Conservation (phyloP, 2,329 filamentous ascomycete species). For the Pseudogymnoascus sp. region DNA sequence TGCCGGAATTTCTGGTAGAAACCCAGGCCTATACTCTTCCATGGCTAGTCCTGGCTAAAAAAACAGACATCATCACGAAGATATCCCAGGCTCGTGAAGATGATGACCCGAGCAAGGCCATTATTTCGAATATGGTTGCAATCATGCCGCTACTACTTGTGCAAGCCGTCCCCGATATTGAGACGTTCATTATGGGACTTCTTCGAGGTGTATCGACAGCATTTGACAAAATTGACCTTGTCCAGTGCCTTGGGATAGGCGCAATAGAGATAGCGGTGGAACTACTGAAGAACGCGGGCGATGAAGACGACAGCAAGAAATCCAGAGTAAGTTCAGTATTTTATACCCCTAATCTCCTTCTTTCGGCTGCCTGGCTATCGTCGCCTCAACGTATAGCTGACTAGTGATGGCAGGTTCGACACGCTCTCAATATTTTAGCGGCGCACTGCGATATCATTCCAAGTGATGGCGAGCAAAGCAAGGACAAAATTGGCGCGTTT, state of each 20-base stretch:
- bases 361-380: not conserved
- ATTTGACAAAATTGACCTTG: constrained; percentile 60
- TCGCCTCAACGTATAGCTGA: constrained; percentile 11
- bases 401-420: constrained; percentile 22
- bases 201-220: constrained; percentile 62
- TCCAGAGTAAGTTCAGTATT: constrained; percentile 42
- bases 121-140: constrained; percentile 49
- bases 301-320: constrained; percentile 52
- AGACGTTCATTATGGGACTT: constrained; percentile 60
- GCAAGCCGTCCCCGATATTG: constrained; percentile 50
- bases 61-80: constrained; percentile 68
- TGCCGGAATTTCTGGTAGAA: constrained; percentile 64
- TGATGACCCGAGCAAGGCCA: constrained; percentile 49
- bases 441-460: constrained; percentile 33
- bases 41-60: constrained; percentile 73
- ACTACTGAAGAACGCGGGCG: constrained; percentile 71
- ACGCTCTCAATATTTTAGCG: constrained; percentile 36
- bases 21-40: constrained; percentile 80
- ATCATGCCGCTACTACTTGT: constrained; percentile 54
- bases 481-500: constrained; percentile 58
- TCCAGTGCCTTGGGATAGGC: constrained; percentile 65
- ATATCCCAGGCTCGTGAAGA: constrained; percentile 74
- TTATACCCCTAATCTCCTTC: not conserved
- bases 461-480: constrained; percentile 36
- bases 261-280: constrained; percentile 71